phyloP scores from a whole-genome alignment of 805 yeast genomes.

The Metschnikowia rubicola region DNA sequence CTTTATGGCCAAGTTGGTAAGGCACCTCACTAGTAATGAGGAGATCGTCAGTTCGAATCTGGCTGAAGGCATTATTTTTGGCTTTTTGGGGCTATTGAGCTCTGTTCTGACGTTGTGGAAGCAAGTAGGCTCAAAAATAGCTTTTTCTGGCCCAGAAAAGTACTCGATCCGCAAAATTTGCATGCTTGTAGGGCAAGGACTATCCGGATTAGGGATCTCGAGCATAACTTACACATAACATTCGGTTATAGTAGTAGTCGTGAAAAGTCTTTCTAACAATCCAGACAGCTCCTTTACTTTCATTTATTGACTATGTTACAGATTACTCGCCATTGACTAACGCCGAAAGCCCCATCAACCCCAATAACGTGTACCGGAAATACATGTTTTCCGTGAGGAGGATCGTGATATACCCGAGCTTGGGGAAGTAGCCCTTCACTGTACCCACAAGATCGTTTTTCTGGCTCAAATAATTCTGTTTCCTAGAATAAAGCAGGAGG shows the following conservation, averaged over 20 bases:
- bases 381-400: conserved; percentile 84
- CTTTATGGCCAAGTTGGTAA: conserved; percentile 30
- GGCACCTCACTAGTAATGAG: conserved; percentile 42
- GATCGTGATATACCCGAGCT: conserved; percentile 86
- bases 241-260: too few relatives aligned
- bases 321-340: conserved; percentile 38
- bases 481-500: conserved; percentile 74
- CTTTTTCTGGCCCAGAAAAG: conserved; percentile 11
- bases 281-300: too few relatives aligned
- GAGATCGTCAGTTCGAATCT: conserved; percentile 34
- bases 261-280: too few relatives aligned
- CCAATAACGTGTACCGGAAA: conserved; percentile 75
- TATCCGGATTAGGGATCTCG: too few relatives aligned
- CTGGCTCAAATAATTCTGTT: conserved; percentile 73
- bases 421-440: conserved; percentile 90
- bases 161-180: too few relatives aligned
- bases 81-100: conserved; percentile 3
- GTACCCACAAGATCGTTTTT: conserved; percentile 80
- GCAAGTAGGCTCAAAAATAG: background rate
- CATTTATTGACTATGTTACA: background rate
- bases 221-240: too few relatives aligned
- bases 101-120: too few relatives aligned
- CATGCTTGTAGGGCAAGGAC: too few relatives aligned
- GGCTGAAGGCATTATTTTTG: conserved; percentile 21
- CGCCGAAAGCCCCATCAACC: conserved; percentile 67